These are phyloP conservation scores for Naumovozyma castellii DNA, from an alignment of 805 yeast species.

Conservation along the genomic window DNA sequence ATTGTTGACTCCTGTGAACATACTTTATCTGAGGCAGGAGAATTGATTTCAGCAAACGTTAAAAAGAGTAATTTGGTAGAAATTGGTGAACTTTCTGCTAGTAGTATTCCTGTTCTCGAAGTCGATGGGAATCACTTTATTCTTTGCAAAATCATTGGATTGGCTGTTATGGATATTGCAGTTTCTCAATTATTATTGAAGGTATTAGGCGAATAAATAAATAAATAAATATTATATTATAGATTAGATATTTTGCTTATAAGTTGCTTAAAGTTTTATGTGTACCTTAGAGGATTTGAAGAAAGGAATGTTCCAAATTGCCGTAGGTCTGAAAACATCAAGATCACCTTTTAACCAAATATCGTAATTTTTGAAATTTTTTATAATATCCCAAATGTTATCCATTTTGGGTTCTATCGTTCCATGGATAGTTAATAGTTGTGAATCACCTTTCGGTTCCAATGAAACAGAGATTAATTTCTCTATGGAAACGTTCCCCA, in stretches of 20 bases:
- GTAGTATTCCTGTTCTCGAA: neutral
- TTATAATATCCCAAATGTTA: neutral
- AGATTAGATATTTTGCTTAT: no score
- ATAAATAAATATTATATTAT: no score
- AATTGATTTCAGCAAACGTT: slow-evolving; percentile 41
- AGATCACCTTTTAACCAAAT: neutral
- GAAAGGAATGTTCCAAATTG: neutral
- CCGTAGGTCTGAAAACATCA: neutral
- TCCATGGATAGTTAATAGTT: neutral
- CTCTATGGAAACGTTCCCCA: neutral
- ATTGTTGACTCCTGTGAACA: slow-evolving; percentile 54
- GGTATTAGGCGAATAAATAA: neutral
- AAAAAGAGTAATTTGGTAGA: slow-evolving; percentile 36
- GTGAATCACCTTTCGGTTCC: neutral
- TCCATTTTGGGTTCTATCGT: neutral
- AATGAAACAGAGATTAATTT: neutral
- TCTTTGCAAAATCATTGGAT: slow-evolving; percentile 49
- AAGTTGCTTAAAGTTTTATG: neutral
- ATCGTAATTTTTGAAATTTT: neutral
- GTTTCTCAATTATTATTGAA: slow-evolving; percentile 1
- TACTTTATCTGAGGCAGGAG: slow-evolving; percentile 55
- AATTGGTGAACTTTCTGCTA: slow-evolving; percentile 23
- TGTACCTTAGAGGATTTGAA: neutral
- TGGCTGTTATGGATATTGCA: slow-evolving; percentile 52
- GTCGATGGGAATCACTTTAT: slow-evolving; percentile 22